A percentile compares a stretch with the other conserved stretches of the same genome.
Conservation (phyloP, 2,329 filamentous ascomycete genomes). For the Xylaria arbuscula region DNA sequence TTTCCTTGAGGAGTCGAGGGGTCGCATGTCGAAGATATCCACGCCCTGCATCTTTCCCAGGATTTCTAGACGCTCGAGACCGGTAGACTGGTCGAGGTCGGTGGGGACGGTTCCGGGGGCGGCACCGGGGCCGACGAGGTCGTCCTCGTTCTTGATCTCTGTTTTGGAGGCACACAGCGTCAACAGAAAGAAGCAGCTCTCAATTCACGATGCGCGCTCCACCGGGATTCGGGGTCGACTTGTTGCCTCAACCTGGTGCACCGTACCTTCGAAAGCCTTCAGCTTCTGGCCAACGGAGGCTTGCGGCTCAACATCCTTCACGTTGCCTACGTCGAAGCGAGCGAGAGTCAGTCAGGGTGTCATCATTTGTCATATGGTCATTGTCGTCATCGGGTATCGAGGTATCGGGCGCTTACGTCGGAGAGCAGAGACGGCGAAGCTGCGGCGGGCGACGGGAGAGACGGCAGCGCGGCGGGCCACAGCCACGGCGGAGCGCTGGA, state of each 20-base stretch:
- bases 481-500: constrained; percentile 71
- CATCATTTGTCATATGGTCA: background rate
- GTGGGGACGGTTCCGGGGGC: constrained; percentile 85
- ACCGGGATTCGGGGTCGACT: background rate
- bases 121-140: constrained; percentile 87
- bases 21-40: constrained; percentile 98
- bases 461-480: constrained; percentile 70
- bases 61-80: constrained; percentile 98
- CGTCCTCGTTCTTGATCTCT: constrained; percentile 87
- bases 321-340: constrained; percentile 52
- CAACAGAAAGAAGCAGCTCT: constrained; percentile 37
- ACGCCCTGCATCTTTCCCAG: constrained; percentile 99
- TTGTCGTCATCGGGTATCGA: background rate
- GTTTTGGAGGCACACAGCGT: constrained; percentile 47
- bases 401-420: constrained; percentile 64
- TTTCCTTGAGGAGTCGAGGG: constrained; percentile 88
- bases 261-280: constrained; percentile 60
- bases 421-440: constrained; percentile 69
- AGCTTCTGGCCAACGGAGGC: constrained; percentile 56
- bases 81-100: constrained; percentile 94
- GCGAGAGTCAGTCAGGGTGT: constrained; percentile 39
- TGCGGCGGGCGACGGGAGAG: constrained; percentile 65
- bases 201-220: background rate
- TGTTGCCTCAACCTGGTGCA: constrained; percentile 24
- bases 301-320: constrained; percentile 60